Evolutionary conservation across 2,329 filamentous ascomycete species (phyloP).

Genomic region (Pseudogymnoascus sp.): DNA sequence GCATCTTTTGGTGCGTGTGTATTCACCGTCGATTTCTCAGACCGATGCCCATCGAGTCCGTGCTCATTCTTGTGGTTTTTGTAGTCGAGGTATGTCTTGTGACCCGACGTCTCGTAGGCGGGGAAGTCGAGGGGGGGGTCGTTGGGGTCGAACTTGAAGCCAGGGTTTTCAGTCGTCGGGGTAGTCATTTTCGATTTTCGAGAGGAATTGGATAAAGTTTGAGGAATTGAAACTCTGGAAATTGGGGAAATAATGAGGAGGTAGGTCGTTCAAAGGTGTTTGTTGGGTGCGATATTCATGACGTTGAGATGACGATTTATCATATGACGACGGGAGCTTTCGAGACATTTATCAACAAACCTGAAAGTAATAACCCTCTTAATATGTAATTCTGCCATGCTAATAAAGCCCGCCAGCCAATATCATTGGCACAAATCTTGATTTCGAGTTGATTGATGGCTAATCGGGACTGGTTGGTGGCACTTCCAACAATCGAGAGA

Average conservation of each 20-base stretch:
- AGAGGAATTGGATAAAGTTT: background rate
- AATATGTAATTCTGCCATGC: background rate
- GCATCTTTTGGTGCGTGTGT: background rate
- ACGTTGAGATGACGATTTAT: constrained; percentile 8
- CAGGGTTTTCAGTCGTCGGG: background rate
- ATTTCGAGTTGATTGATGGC: background rate
- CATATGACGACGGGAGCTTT: background rate
- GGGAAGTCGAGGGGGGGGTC: background rate
- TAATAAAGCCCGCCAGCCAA: background rate
- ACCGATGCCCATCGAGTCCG: background rate
- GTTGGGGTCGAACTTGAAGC: constrained; percentile 1
- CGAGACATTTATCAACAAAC: constrained; percentile 8
- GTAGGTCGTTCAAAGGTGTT: background rate
- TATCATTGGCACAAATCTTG: background rate
- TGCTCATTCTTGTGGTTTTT: background rate
- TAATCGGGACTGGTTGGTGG: background rate
- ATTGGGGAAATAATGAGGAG: background rate
- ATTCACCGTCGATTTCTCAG: background rate
- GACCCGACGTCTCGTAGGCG: constrained; percentile 4
- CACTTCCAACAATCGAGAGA: background rate
- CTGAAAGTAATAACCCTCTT: background rate
- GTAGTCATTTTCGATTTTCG: background rate
- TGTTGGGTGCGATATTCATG: constrained; percentile 3
- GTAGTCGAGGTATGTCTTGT: constrained; percentile 2
- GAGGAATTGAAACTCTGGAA: background rate